Percentiles rank a stretch among this genome's conserved stretches.
These are phyloP conservation scores for Nicotiana obtusifolia DNA, from an alignment of 257 asterid genomes.

Conservation along the genomic window DNA sequence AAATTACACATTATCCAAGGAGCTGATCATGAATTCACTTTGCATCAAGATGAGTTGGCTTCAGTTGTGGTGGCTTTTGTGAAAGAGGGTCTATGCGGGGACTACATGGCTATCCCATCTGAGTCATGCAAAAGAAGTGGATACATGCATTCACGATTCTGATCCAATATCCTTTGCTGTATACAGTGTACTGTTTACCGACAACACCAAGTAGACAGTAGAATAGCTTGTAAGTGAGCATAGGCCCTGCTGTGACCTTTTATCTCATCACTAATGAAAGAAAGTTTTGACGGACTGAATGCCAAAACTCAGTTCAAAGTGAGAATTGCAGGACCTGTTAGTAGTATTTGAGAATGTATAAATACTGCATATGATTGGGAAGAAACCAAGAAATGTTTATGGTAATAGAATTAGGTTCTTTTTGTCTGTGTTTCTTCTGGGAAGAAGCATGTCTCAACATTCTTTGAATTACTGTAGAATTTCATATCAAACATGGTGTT, in stretches of 20 bases:
- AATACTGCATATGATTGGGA: not conserved
- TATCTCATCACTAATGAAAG: not conserved
- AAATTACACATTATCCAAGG: conserved; percentile 54
- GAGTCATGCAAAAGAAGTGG: conserved; percentile 14
- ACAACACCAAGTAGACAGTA: not conserved
- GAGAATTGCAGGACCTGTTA: not conserved
- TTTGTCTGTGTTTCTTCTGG: not conserved
- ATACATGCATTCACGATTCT: conserved; percentile 36
- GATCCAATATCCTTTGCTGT: not conserved
- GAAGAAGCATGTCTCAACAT: not conserved
- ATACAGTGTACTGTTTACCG: not conserved
- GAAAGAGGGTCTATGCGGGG: conserved; percentile 12
- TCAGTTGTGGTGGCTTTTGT: conserved; percentile 55
- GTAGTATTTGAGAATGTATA: not conserved
- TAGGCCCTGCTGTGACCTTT: not conserved
- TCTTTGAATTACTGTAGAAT: not conserved
- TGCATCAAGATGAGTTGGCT: conserved; percentile 44
- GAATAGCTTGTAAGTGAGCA: not conserved
- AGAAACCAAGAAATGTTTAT: not conserved
- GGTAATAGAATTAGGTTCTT: not conserved
- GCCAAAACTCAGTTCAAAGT: not conserved
- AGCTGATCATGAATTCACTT: conserved; percentile 82
- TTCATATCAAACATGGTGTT: not conserved
- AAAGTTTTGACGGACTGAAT: not conserved
- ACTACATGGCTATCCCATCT: conserved; percentile 12